Conservation (phyloP, 2,329 filamentous ascomycete species). For the Incumbomyces lentus region DNA sequence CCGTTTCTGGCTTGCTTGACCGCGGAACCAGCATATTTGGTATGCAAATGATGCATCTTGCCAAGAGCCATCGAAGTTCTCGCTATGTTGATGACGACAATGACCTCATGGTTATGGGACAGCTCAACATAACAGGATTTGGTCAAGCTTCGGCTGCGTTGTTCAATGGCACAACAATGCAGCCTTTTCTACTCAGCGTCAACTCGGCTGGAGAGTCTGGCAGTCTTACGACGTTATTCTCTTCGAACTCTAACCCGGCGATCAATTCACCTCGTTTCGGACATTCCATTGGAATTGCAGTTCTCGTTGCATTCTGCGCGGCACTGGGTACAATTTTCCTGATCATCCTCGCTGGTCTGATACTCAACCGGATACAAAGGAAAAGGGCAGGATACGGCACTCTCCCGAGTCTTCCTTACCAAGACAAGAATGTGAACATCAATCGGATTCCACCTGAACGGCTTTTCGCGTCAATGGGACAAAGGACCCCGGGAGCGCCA, state of each 20-base stretch:
- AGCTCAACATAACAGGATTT: slow-evolving; percentile 62
- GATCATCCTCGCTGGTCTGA: slow-evolving; percentile 36
- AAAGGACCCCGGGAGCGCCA: slow-evolving; percentile 9
- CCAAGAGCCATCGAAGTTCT: slow-evolving; percentile 54
- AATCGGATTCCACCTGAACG: slow-evolving; percentile 37
- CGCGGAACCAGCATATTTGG: slow-evolving; percentile 60
- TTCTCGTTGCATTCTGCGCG: slow-evolving; percentile 38
- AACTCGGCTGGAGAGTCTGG: slow-evolving; percentile 55
- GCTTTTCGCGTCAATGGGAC: slow-evolving; percentile 26
- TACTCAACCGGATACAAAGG: slow-evolving; percentile 38
- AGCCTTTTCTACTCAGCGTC: slow-evolving; percentile 71
- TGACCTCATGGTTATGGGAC: slow-evolving; percentile 73
- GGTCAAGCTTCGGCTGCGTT: slow-evolving; percentile 77
- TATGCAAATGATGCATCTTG: slow-evolving; percentile 69
- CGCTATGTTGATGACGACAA: slow-evolving; percentile 56
- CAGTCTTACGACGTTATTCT: slow-evolving; percentile 72
- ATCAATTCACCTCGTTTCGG: slow-evolving; percentile 42
- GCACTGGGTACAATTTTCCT: slow-evolving; percentile 39
- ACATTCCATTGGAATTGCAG: slow-evolving; percentile 35
- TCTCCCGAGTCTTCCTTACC: slow-evolving; percentile 34
- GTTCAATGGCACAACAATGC: slow-evolving; percentile 71
- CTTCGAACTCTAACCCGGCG: slow-evolving; percentile 70
- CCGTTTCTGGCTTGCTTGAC: slow-evolving; percentile 54
- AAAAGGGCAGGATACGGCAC: slow-evolving; percentile 37
- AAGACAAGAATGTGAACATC: slow-evolving; percentile 37